Evolutionary conservation across 2,329 filamentous ascomycete species (phyloP).

Genomic region (Myriosclerotinia curreyana): DNA sequence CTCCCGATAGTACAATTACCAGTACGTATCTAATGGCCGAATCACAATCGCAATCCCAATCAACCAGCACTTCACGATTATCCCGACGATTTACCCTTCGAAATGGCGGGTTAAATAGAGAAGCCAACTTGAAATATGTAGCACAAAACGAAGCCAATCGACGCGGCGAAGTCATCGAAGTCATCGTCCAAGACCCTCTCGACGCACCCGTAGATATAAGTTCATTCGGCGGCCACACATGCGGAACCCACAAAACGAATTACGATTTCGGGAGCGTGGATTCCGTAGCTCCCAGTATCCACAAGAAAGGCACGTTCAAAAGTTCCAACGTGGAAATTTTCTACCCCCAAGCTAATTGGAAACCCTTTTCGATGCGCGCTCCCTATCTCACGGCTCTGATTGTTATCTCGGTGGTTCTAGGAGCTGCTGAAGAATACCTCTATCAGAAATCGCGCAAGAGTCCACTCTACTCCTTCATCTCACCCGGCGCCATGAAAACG

Average conservation of each 20-base stretch:
- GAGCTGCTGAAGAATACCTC: constrained; percentile 52
- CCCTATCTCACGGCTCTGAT: constrained; percentile 56
- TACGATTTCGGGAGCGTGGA: constrained; percentile 28
- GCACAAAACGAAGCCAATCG: constrained; percentile 59
- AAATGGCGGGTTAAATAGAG: constrained; percentile 33
- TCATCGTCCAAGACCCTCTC: constrained; percentile 46
- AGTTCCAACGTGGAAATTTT: constrained; percentile 49
- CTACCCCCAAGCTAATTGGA: constrained; percentile 64
- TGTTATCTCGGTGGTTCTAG: constrained; percentile 52
- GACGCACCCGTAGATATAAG: constrained; percentile 33
- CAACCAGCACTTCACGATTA: constrained; percentile 21
- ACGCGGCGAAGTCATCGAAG: constrained; percentile 57
- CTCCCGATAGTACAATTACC: constrained; percentile 47
- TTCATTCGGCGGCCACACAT: constrained; percentile 30
- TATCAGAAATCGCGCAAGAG: constrained; percentile 49
- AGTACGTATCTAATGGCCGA: constrained; percentile 50
- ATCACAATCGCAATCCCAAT: constrained; percentile 18
- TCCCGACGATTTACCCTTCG: constrained; percentile 31
- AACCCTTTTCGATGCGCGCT: constrained; percentile 62
- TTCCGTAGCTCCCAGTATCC: constrained; percentile 25
- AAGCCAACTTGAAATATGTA: constrained; percentile 47
- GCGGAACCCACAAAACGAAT: constrained; percentile 19
- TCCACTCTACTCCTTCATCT: constrained; percentile 47
- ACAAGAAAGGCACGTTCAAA: constrained; percentile 29
- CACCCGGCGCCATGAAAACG: constrained; percentile 50